phyloP scores from a whole-genome alignment of 83 land plant genomes.

The Thuja plicata region DNA sequence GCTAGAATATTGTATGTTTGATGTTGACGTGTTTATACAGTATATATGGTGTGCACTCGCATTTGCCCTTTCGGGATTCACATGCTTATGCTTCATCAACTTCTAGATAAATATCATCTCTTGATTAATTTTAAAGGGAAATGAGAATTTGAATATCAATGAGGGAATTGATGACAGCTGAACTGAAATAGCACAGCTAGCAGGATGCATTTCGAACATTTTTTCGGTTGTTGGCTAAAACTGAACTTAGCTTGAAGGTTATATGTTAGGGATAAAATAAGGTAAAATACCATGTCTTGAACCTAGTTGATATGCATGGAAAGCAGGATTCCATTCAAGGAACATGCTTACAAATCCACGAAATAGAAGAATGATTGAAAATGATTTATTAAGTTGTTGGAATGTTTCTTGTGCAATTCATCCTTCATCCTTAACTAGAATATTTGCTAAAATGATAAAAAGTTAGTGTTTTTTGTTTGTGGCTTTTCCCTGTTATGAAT shows the following conservation, averaged over 20 bases:
- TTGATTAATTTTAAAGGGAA: too few relatives aligned
- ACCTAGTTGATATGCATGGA: not conserved
- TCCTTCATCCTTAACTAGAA: not conserved
- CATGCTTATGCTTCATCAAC: too few relatives aligned
- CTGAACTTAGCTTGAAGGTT: not conserved
- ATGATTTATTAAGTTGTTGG: not conserved
- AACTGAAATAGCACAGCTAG: too few relatives aligned
- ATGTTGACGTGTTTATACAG: too few relatives aligned
- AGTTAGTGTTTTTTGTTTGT: not conserved
- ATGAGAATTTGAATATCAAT: too few relatives aligned
- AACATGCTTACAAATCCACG: not conserved
- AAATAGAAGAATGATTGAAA: not conserved
- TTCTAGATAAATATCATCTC: too few relatives aligned
- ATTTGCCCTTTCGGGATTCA: too few relatives aligned
- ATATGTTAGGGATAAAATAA: not conserved
- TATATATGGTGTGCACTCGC: too few relatives aligned
- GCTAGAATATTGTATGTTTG: too few relatives aligned
- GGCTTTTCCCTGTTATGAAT: not conserved
- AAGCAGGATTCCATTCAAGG: not conserved
- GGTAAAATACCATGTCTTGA: not conserved
- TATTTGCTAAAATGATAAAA: not conserved
- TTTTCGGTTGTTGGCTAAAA: not conserved
- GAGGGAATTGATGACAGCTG: too few relatives aligned
- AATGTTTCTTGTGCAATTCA: not conserved
- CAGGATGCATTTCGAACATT: not conserved